Percentiles rank a stretch among this genome's conserved stretches.
Conservation (phyloP, 2,329 filamentous ascomycete genomes). For the Penicillium fuscoglaucum region DNA sequence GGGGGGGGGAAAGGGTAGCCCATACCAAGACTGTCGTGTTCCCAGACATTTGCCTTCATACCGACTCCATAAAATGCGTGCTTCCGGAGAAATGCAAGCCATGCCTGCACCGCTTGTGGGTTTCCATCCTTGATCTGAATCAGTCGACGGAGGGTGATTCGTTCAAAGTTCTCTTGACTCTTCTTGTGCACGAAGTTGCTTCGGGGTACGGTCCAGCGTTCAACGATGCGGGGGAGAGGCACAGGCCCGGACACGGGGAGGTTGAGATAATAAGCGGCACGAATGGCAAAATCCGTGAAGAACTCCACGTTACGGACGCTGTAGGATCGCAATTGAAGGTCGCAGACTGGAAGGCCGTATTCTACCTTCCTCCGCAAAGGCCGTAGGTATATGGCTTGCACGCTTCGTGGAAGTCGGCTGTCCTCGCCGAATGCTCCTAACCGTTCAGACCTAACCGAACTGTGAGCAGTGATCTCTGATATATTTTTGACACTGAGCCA, state of each 20-base stretch:
- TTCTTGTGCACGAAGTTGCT: conserved; percentile 96
- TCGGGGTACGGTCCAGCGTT: conserved; percentile 91
- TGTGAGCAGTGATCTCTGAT: conserved; percentile 11
- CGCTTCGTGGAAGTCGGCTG: conserved; percentile 69
- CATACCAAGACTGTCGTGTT: conserved; percentile 72
- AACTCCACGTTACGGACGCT: conserved; percentile 87
- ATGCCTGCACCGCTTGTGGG: conserved; percentile 82
- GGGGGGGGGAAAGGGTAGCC: conserved; percentile 18
- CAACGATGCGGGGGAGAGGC: conserved; percentile 79
- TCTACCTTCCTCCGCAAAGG: conserved; percentile 74
- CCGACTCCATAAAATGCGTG: conserved; percentile 94
- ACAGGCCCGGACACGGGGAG: conserved; percentile 83
- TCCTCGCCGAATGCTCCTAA: conserved; percentile 35
- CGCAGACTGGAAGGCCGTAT: conserved; percentile 79
- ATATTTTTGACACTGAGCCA: background rate
- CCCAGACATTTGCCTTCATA: conserved; percentile 98
- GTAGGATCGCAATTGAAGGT: conserved; percentile 91
- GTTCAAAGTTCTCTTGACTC: conserved; percentile 95
- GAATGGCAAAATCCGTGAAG: conserved; percentile 90
- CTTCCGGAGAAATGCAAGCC: conserved; percentile 89
- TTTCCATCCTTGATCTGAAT: conserved; percentile 93
- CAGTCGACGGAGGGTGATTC: conserved; percentile 78
- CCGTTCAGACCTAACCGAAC: conserved; percentile 36
- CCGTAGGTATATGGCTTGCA: conserved; percentile 83
- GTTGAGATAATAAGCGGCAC: conserved; percentile 89